Base-by-base conservation (phyloP, 371 early-diverging fungal species). In the Sporodiniella umbellata region DNA sequence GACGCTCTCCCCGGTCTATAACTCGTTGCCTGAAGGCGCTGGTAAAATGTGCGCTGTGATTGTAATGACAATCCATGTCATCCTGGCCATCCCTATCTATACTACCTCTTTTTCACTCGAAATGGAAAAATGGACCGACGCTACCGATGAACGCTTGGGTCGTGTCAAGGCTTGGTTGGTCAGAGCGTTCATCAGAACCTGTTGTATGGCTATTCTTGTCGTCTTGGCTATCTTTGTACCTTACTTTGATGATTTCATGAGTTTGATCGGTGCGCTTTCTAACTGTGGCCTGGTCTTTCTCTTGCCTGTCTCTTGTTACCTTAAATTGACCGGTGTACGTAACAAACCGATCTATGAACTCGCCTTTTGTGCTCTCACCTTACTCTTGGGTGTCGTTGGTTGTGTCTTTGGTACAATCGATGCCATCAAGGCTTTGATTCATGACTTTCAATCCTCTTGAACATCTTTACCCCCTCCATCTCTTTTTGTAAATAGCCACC, bases 61-160 rank as follows among this genome's bases (percentile, higher is more conserved):
- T 42, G 79, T 90, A 57, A 85, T 92, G 60, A 87, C 90, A 0
- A 68, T 84, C 11, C 92, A 92, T 46, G 90, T 91, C 23, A 61
- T 91, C 11, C 64, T 90, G 18, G 91, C 92, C 19, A 84, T 87
- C 40, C 93, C 93, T 2, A 79, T 92, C 22, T 78, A 86, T 48
- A 64, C 90, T 40, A 88, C 89, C 0, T 82, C 90, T 8, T 87
- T 93, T 55, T 83, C 88, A 33, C 62, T 82, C 30, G 85, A 87
- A 53, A 68, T 85, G 22, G 88, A 87, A 55, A 45, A 65, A 12
- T 78, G 66, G 30, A 47, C 75, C 47, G 48, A 45, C 3, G 31
- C 48, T 12, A 43, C 54, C 12, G 68, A 68, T 45, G 55, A 55
- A 35, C 18, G 53, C 1, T 23, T 54, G 10, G 65, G 65, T 18